Conservation (phyloP, 257 asterid species). For the Sherardia arvensis region DNA sequence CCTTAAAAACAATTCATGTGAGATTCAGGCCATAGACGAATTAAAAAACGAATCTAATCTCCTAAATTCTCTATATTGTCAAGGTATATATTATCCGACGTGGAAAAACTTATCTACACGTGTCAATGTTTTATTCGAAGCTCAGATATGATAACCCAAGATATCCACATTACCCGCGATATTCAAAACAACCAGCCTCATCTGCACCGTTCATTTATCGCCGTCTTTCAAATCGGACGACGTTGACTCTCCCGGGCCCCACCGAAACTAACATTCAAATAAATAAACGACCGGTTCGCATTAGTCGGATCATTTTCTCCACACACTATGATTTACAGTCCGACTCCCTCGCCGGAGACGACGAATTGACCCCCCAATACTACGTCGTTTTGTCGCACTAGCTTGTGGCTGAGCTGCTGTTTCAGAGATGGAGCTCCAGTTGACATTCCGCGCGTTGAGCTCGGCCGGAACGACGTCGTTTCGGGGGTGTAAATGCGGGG, state of each 20-base stretch:
- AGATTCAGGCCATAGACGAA: not conserved
- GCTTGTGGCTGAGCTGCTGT: not conserved
- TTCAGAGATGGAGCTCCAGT: conserved; percentile 42
- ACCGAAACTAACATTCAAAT: not conserved
- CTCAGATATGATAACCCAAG: not conserved
- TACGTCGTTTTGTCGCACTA: not conserved
- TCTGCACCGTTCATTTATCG: not conserved
- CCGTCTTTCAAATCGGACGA: not conserved
- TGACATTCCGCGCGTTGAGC: conserved; percentile 38
- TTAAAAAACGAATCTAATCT: not conserved
- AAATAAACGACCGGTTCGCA: not conserved
- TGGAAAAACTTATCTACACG: conserved; percentile 4
- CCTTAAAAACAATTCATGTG: not conserved
- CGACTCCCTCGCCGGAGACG: conserved; percentile 9
- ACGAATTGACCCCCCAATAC: not conserved
- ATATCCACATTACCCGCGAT: not conserved
- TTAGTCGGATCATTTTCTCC: not conserved
- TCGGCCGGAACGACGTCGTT: conserved; percentile 29
- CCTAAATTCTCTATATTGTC: not conserved
- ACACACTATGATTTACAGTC: conserved; percentile 1
- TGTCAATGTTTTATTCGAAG: not conserved
- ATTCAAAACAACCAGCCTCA: not conserved
- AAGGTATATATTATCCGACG: not conserved
- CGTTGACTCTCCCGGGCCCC: not conserved
- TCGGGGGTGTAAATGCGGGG: conserved; percentile 23